Percentiles rank a stretch among this genome's conserved stretches.
Evolutionary conservation across 331 rosid genomes (phyloP).

Genomic region (Spiraea crenata): DNA sequence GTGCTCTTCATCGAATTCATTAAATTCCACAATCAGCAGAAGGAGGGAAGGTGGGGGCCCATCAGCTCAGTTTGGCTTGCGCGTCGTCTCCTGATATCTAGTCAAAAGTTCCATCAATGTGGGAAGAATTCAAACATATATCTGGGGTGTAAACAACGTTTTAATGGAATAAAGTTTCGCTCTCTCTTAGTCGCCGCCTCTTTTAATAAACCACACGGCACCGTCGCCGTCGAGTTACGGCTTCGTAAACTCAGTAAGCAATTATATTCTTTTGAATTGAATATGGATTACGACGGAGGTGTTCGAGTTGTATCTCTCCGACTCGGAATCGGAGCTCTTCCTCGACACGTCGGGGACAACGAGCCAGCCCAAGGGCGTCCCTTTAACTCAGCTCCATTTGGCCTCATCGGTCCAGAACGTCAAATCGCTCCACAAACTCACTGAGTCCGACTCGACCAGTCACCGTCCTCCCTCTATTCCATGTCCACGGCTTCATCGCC

Average conservation of each 20-base stretch:
- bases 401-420: constrained; percentile 47
- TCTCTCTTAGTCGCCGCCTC: constrained; percentile 33
- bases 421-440: constrained; percentile 39
- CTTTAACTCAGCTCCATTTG: constrained; percentile 44
- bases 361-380: constrained; percentile 54
- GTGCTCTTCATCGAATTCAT: too few relatives aligned
- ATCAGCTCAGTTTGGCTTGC: too few relatives aligned
- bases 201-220: constrained; percentile 23
- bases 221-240: constrained; percentile 41
- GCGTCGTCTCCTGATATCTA: too few relatives aligned
- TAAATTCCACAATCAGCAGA: too few relatives aligned
- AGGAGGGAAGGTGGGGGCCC: too few relatives aligned
- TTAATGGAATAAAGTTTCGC: too few relatives aligned
- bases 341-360: constrained; percentile 59
- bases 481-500: constrained; percentile 50
- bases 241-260: not conserved
- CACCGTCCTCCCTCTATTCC: constrained; percentile 47
- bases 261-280: not conserved
- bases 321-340: constrained; percentile 51
- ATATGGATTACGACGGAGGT: constrained; percentile 22
- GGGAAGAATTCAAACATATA: too few relatives aligned
- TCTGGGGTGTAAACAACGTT: too few relatives aligned
- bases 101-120: too few relatives aligned
- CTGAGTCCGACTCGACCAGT: constrained; percentile 48
- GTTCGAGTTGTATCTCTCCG: constrained; percentile 50